Base-by-base conservation (phyloP, 2,329 filamentous ascomycete species). In the Alternaria sp. region DNA sequence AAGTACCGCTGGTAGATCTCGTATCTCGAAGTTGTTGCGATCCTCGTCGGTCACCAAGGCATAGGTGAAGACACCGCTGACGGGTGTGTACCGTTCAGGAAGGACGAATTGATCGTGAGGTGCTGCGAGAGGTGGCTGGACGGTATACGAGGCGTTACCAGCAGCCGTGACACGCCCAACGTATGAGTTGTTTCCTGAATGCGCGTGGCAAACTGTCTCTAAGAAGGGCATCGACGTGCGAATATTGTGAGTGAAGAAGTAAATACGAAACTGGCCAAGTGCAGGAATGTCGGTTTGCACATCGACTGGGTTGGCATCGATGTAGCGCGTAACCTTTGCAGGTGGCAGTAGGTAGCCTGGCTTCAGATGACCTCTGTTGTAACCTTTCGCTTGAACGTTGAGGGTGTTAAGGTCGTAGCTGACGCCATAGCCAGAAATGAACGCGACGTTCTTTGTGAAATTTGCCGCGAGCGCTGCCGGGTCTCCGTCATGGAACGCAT, bases 251-350 rank as follows among this genome's bases (percentile, higher is more conserved):
- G 88, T 85, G 61, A 94, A 85, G 61, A 93, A 84, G 75, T 91
- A 93, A 46, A 93, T 85, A 49, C 89, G 86, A 81, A 93, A 94
- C 71, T 94, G 91, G 26, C 91, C 89, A 6, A 93, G 81, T 77
- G 92, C 86, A 1, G 91, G 91, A 44, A 93, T 91, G 70, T 93
- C 91, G 6, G 92, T 86, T 73, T 94, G 90, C 28, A 93, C 81
- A 67, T 93, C 89, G 42, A 94, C 87, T 0, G 91, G 91, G 69
- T 93, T 94, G 4, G 90, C 88, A 76, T 94, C 91, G 52, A 93
- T 86, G 72, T 90, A 93, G 28, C 91, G 85, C 0, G 89, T 91
- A 18, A 89, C 90, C 76, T 87, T 90, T 41, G 88, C 88, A 3
- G 91, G 91, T 3, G 88, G 85, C 26, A 91, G 81, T 22, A 87